Conservation (phyloP, 345 rosid genomes). For the Hevea brasiliensis region DNA sequence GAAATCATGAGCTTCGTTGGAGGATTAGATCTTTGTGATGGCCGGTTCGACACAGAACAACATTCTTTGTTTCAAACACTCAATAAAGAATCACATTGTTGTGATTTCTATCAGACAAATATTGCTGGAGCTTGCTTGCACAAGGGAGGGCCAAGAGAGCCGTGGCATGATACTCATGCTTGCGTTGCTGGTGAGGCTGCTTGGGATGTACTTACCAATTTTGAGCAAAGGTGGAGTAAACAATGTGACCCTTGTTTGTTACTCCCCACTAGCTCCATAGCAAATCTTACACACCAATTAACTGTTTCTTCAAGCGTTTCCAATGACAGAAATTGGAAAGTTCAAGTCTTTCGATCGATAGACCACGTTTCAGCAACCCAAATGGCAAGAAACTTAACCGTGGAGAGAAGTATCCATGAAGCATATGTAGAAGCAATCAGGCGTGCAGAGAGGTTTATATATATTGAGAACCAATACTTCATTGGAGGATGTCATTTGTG, state of each 20-base stretch:
- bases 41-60: conserved; percentile 77
- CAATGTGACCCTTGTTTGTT: conserved; percentile 64
- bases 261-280: conserved; percentile 39
- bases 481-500: conserved; percentile 80
- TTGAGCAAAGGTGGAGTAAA: conserved; percentile 84
- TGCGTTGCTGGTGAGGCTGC: conserved; percentile 72
- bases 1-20: conserved; percentile 84
- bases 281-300: conserved; percentile 31
- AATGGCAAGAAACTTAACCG: conserved; percentile 42
- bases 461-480: conserved; percentile 89
- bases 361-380: conserved; percentile 59
- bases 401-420: conserved; percentile 76
- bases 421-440: conserved; percentile 76
- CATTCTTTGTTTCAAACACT: conserved; percentile 75
- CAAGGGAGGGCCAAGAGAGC: conserved; percentile 92
- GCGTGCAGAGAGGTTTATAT: conserved; percentile 70
- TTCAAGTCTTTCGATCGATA: conserved; percentile 77
- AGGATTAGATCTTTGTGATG: conserved; percentile 80
- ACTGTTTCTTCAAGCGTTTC: conserved; percentile 35
- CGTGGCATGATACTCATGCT: conserved; percentile 89
- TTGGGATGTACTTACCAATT: conserved; percentile 63
- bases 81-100: conserved; percentile 36
- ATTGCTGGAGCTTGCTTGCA: conserved; percentile 61
- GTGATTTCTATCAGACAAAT: conserved; percentile 72
- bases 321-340: conserved; percentile 57